Percentiles rank a stretch among this genome's conserved stretches.
Evolutionary conservation across 176 grass and related monocot species (phyloP).

Genomic region (sorghum (Sorghum bicolor)): DNA sequence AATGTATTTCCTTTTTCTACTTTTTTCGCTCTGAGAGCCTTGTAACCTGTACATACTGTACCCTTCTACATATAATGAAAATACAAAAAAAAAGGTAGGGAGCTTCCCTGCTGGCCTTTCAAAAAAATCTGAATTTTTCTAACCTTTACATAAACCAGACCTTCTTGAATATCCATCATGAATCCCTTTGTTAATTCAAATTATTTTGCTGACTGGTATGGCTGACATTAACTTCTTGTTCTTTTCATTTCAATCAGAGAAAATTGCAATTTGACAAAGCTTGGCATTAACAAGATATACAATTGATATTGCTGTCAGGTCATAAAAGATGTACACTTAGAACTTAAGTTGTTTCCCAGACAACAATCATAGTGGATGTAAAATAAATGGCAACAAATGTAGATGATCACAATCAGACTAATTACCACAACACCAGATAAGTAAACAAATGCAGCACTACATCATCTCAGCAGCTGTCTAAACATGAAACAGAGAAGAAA

Average conservation of each 20-base stretch:
- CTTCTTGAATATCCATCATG: not conserved
- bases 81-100: no score
- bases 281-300: not conserved
- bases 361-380: not conserved
- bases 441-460: constrained; percentile 10
- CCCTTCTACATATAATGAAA: no score
- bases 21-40: no score
- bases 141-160: not conserved
- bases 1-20: no score
- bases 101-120: no score
- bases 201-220: not conserved
- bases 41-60: no score
- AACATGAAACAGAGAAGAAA: not conserved
- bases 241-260: not conserved
- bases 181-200: not conserved
- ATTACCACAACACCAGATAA: not conserved
- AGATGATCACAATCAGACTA: not conserved
- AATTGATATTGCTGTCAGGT: not conserved
- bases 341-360: not conserved
- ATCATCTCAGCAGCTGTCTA: not conserved
- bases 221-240: not conserved
- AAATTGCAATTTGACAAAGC: not conserved
- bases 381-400: not conserved
- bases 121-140: not conserved
- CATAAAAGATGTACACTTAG: not conserved